phyloP scores from a whole-genome alignment of 768 basidiomycete genomes.

The Chalciporus pseudorubinellus region DNA sequence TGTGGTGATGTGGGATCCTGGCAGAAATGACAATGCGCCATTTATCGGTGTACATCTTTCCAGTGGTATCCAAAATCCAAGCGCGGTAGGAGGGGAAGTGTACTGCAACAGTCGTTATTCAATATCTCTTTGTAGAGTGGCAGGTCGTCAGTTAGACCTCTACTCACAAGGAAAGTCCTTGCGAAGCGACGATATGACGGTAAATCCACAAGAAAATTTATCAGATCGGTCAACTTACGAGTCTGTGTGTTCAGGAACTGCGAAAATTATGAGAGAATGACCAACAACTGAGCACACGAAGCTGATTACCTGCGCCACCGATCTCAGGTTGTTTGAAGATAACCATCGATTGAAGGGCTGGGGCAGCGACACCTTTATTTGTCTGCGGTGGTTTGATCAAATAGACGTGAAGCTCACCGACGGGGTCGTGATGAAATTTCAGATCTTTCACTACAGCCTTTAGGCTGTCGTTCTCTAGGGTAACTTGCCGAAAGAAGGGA shows the following conservation, averaged over 20 bases:
- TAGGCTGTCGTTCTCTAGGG: slow-evolving; percentile 75
- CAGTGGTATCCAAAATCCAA: slow-evolving; percentile 96
- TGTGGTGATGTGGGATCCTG: slow-evolving; percentile 80
- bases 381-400: background rate
- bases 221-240: slow-evolving; percentile 54
- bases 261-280: background rate
- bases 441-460: slow-evolving; percentile 72
- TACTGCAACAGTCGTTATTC: slow-evolving; percentile 51
- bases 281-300: background rate
- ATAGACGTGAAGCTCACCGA: slow-evolving; percentile 45
- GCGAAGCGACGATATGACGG: background rate
- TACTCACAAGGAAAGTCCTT: slow-evolving; percentile 72
- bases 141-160: background rate
- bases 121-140: background rate
- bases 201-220: background rate
- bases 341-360: slow-evolving; percentile 90
- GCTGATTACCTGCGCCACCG: slow-evolving; percentile 76
- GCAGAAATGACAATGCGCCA: slow-evolving; percentile 85
- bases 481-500: slow-evolving; percentile 73
- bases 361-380: background rate
- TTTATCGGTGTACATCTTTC: slow-evolving; percentile 82
- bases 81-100: slow-evolving; percentile 85
- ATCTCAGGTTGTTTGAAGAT: slow-evolving; percentile 95
- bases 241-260: slow-evolving; percentile 91
- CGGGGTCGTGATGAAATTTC: slow-evolving; percentile 81